Conservation (phyloP, 179 eudicot genomes). For the Sideroxylon spinosum region DNA sequence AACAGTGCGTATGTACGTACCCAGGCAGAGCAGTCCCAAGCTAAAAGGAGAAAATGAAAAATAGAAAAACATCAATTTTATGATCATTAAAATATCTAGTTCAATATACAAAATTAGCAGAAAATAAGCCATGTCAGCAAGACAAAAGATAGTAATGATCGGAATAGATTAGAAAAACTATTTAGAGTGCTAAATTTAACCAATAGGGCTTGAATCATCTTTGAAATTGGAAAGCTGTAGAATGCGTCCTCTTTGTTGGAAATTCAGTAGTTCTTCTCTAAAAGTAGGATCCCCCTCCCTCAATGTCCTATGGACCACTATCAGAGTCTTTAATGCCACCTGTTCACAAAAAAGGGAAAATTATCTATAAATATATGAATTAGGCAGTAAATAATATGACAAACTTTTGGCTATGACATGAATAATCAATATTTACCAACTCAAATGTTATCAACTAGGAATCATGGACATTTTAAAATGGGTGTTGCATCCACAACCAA, state of each 20-base stretch:
- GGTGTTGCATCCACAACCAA: no score
- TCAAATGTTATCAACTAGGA: not conserved
- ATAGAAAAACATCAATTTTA: not conserved
- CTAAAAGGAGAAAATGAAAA: slow-evolving; percentile 33
- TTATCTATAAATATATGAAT: not conserved
- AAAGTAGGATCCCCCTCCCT: slow-evolving; percentile 96
- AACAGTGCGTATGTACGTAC: slow-evolving; percentile 83
- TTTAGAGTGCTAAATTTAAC: slow-evolving; percentile 24
- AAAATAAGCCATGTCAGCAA: not conserved
- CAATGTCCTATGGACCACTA: slow-evolving; percentile 71
- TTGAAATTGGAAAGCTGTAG: slow-evolving; percentile 75
- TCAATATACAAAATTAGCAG: not conserved
- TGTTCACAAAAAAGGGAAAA: slow-evolving; percentile 25
- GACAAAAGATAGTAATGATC: not conserved
- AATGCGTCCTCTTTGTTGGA: slow-evolving; percentile 70
- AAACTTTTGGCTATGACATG: not conserved
- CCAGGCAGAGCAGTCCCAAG: slow-evolving; percentile 97
- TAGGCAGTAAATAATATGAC: not conserved
- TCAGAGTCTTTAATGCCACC: slow-evolving; percentile 87
- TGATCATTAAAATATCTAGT: no score
- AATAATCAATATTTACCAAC: not conserved
- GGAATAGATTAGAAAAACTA: not conserved
- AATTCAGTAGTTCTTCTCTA: slow-evolving; percentile 75
- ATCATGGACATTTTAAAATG: no score
- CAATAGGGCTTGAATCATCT: slow-evolving; percentile 90